phyloP scores from a whole-genome alignment of 2,329 filamentous ascomycete genomes.

The Nemania sp. region DNA sequence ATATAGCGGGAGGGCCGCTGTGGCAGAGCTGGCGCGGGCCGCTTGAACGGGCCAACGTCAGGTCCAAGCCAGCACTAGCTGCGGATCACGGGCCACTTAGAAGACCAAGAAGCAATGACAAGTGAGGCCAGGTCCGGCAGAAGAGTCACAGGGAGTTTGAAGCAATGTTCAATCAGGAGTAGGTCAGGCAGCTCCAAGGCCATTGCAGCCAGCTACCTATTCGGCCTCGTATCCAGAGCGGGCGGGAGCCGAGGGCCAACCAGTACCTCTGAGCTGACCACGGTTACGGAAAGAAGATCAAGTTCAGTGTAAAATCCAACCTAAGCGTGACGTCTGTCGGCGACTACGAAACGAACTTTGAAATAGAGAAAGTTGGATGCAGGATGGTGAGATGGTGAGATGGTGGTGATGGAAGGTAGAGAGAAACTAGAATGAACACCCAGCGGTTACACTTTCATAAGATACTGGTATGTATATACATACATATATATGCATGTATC shows the following conservation, averaged over 20 bases:
- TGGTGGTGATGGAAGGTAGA: not conserved
- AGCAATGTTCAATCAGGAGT: not conserved
- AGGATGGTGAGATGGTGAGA: too few relatives aligned
- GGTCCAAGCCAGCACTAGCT: slow-evolving; percentile 21
- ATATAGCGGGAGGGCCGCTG: slow-evolving; percentile 16
- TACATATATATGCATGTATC: too few relatives aligned
- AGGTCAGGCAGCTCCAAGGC: not conserved
- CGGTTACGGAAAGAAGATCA: not conserved
- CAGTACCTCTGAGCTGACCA: too few relatives aligned
- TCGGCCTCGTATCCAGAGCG: not conserved
- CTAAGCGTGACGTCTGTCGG: not conserved
- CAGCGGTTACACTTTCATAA: too few relatives aligned
- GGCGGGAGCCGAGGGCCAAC: not conserved
- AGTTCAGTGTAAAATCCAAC: not conserved
- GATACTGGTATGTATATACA: too few relatives aligned
- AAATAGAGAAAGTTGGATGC: slow-evolving; percentile 2
- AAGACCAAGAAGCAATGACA: slow-evolving; percentile 3
- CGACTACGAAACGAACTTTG: not conserved
- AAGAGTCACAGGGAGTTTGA: slow-evolving; percentile 11
- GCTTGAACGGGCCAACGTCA: slow-evolving; percentile 27
- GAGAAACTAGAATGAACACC: not conserved
- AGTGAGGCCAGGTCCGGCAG: not conserved
- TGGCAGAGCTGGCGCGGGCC: slow-evolving; percentile 27
- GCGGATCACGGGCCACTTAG: slow-evolving; percentile 13
- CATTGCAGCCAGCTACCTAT: not conserved